Conservation (phyloP, 371 early-diverging fungal species). For the Rhizomucor pusillus region DNA sequence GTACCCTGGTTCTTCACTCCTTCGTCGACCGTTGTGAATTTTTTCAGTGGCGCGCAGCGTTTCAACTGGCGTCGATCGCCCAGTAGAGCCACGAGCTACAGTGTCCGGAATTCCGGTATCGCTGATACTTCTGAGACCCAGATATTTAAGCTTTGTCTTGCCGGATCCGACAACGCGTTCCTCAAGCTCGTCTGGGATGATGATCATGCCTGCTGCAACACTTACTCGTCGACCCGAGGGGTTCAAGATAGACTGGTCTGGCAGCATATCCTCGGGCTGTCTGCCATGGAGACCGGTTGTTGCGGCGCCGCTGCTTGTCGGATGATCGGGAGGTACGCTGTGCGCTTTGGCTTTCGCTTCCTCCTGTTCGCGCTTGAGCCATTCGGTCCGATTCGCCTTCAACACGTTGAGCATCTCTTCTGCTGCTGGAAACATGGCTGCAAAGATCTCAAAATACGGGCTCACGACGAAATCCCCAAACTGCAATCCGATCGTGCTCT, state of each 20-base stretch:
- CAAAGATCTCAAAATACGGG: constrained; percentile 82
- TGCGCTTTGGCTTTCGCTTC: constrained; percentile 1
- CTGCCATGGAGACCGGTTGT: constrained; percentile 15
- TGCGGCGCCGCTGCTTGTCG: not conserved
- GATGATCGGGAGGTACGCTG: not conserved
- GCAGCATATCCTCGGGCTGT: constrained; percentile 31
- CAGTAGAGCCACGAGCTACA: no score
- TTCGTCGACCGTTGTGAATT: constrained; percentile 17
- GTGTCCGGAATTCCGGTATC: constrained; percentile 11
- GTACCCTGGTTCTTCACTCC: constrained; percentile 40
- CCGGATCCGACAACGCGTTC: constrained; percentile 39
- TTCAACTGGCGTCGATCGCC: not conserved
- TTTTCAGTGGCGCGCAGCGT: not conserved
- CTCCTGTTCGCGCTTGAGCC: constrained; percentile 32
- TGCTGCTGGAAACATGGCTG: constrained; percentile 68
- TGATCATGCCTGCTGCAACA: constrained; percentile 54
- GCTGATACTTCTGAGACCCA: constrained; percentile 45
- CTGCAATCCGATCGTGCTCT: constrained; percentile 73
- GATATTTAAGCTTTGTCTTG: constrained; percentile 31
- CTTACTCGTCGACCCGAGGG: constrained; percentile 52
- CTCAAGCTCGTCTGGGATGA: constrained; percentile 51
- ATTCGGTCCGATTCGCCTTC: constrained; percentile 33
- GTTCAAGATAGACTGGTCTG: constrained; percentile 37
- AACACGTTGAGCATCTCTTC: constrained; percentile 36
- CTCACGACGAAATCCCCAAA: constrained; percentile 85